These are phyloP conservation scores for Trichoderma citrinoviride DNA, from an alignment of 2,329 filamentous ascomycete genomes.

Conservation along the genomic window DNA sequence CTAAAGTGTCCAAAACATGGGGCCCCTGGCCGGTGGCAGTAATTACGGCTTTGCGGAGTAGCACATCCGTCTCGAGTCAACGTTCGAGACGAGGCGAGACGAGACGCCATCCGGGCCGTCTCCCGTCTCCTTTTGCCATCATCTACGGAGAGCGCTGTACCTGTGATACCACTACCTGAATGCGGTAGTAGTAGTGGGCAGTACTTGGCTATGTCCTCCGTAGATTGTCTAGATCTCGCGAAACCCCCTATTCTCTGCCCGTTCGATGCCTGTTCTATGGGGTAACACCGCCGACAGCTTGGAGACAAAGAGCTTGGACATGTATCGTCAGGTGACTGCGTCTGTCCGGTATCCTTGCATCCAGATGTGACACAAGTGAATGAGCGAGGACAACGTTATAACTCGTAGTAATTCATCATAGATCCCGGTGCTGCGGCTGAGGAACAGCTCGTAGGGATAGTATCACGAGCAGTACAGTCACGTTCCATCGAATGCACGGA, in stretches of 20 bases:
- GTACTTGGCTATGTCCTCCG: no score
- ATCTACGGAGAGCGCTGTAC: no score
- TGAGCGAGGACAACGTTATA: neutral
- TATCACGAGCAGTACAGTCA: neutral
- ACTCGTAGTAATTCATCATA: neutral
- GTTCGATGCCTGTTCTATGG: neutral
- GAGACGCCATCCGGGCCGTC: neutral
- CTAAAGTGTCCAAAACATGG: neutral
- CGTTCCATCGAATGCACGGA: neutral
- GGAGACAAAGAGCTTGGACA: neutral
- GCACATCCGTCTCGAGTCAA: no score
- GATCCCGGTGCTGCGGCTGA: constrained; percentile 6
- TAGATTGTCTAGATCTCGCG: neutral
- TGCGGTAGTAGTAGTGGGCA: no score
- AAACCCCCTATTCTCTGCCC: neutral
- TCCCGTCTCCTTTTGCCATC: constrained; percentile 11
- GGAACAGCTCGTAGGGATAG: neutral
- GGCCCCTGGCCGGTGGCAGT: neutral
- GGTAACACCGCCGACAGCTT: neutral
- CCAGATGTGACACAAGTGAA: neutral
- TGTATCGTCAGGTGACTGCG: neutral
- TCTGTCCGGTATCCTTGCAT: neutral
- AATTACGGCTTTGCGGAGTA: constrained; percentile 12
- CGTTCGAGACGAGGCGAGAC: neutral
- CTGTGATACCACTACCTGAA: no score